Evolutionary conservation across 2,329 filamentous ascomycete genomes (phyloP).

Genomic region (Aspergillus sp.): DNA sequence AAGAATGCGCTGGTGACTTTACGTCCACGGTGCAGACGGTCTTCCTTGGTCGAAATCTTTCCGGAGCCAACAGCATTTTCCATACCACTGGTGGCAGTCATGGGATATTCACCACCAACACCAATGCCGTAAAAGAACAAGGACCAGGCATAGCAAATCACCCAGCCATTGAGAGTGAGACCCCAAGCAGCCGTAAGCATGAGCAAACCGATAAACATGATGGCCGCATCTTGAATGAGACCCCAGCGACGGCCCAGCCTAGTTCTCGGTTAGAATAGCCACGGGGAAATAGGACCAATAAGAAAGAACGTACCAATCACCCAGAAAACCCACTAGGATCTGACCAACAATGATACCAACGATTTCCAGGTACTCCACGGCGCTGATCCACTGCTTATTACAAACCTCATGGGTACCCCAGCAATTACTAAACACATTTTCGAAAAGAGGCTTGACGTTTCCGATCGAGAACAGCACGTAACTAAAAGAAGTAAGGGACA

Average conservation of each 20-base stretch:
- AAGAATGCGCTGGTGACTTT: slow-evolving; percentile 94
- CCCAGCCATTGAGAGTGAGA: slow-evolving; percentile 79
- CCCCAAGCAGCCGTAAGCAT: slow-evolving; percentile 94
- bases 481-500: slow-evolving; percentile 34
- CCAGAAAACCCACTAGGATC: slow-evolving; percentile 73
- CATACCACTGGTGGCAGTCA: slow-evolving; percentile 93
- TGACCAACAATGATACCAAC: slow-evolving; percentile 93
- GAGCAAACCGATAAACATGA: slow-evolving; percentile 89
- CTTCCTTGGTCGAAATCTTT: slow-evolving; percentile 80
- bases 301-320: slow-evolving; percentile 51
- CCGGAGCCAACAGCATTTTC: slow-evolving; percentile 82
- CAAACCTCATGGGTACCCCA: slow-evolving; percentile 66
- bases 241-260: slow-evolving; percentile 90
- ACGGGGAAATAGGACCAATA: not conserved
- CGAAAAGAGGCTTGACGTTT: slow-evolving; percentile 78
- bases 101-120: slow-evolving; percentile 77
- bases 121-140: slow-evolving; percentile 80
- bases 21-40: slow-evolving; percentile 89
- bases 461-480: slow-evolving; percentile 97
- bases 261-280: slow-evolving; percentile 3
- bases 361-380: slow-evolving; percentile 87
- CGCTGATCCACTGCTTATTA: slow-evolving; percentile 69
- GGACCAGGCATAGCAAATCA: slow-evolving; percentile 93
- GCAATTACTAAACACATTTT: slow-evolving; percentile 67
- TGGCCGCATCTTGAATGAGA: slow-evolving; percentile 86